phyloP scores from a whole-genome alignment of 345 rosid genomes.

The Eucalyptus fibrosa region DNA sequence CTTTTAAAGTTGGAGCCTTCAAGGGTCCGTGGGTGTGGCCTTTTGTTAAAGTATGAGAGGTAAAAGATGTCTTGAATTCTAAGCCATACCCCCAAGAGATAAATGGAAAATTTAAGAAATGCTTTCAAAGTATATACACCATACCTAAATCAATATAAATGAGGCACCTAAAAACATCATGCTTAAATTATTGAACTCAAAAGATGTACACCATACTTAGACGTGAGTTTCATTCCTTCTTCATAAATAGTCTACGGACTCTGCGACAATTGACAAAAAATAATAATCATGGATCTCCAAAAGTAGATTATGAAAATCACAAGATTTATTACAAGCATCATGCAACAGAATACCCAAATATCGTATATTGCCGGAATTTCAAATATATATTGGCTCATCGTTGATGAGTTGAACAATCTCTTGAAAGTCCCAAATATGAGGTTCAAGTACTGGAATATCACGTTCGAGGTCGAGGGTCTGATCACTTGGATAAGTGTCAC shows the following conservation, averaged over 20 bases:
- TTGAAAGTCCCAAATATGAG: too few species aligned
- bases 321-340: background rate
- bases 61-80: background rate
- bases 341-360: background rate
- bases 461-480: fast-evolving
- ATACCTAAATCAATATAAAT: background rate
- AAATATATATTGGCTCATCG: fast-evolving
- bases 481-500: too few species aligned
- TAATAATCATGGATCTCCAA: background rate
- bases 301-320: background rate
- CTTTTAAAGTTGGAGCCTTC: too few species aligned
- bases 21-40: too few species aligned
- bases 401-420: too few species aligned
- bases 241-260: background rate
- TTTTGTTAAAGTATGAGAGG: background rate
- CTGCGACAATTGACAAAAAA: background rate
- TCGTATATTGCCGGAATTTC: fast-evolving
- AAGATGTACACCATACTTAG: background rate
- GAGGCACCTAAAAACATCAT: background rate
- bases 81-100: background rate
- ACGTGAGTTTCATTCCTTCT: background rate
- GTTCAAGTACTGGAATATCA: fast-evolving
- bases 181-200: background rate
- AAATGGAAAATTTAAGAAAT: background rate
- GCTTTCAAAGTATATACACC: background rate